Percentiles rank a stretch among this genome's conserved stretches.
These are phyloP conservation scores for Tuber calosporum DNA, from an alignment of 495 filamentous ascomycete genomes.

Conservation along the genomic window DNA sequence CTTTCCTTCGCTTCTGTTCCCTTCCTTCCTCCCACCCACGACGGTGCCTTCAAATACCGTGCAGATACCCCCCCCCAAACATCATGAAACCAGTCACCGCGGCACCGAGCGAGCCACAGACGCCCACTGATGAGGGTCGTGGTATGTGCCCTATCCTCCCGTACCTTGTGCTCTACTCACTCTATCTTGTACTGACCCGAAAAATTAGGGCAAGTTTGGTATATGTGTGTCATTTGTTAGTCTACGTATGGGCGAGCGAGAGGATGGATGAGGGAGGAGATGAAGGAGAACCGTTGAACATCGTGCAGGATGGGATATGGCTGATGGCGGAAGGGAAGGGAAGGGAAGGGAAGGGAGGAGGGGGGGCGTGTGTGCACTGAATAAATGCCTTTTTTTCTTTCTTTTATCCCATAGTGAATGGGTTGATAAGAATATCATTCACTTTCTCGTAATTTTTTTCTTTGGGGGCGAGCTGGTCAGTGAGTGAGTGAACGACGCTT, in stretches of 20 bases:
- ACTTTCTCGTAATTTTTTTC: background rate
- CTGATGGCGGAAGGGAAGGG: background rate
- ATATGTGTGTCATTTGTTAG: background rate
- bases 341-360: background rate
- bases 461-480: background rate
- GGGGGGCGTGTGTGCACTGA: background rate
- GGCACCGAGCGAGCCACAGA: background rate
- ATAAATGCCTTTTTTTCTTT: background rate
- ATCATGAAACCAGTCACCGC: slow-evolving; percentile 2
- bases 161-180: background rate
- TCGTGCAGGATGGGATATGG: background rate
- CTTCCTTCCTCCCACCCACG: background rate
- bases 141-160: background rate
- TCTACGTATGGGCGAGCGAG: background rate
- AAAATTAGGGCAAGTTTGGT: background rate
- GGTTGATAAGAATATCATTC: background rate
- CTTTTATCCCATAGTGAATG: background rate
- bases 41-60: background rate
- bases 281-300: background rate
- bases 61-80: background rate
- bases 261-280: background rate
- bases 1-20: background rate
- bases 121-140: background rate
- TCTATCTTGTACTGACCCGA: background rate
- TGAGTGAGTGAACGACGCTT: background rate